phyloP scores from a whole-genome alignment of 768 basidiomycete species.

The Mrakia gelida region DNA sequence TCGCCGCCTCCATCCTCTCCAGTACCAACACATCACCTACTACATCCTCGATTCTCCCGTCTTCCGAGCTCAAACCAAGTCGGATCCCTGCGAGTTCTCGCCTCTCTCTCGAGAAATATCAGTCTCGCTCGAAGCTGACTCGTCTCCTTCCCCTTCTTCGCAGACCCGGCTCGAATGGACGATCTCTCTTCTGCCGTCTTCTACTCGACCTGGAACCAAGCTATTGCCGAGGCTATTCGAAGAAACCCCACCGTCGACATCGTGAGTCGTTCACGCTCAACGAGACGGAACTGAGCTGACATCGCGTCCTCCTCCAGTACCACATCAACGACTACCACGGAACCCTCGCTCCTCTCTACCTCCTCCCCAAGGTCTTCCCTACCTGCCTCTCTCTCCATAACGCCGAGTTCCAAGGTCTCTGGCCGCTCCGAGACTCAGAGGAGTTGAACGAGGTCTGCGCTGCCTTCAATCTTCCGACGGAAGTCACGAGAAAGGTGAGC shows the following conservation, averaged over 20 bases:
- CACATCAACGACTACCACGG: slow-evolving; percentile 67
- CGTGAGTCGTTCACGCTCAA: not conserved
- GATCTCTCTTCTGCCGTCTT: slow-evolving; percentile 93
- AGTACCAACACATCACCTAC: slow-evolving; percentile 71
- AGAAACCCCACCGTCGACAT: slow-evolving; percentile 82
- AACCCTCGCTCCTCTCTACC: slow-evolving; percentile 84
- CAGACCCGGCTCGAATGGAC: slow-evolving; percentile 82
- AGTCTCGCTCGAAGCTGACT: no score
- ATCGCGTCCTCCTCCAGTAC: slow-evolving; percentile 1
- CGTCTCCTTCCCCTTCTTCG: no score
- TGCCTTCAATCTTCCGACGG: slow-evolving; percentile 95
- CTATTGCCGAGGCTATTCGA: slow-evolving; percentile 85
- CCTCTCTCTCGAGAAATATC: no score
- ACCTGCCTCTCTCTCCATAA: slow-evolving; percentile 90
- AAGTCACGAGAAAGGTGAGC: slow-evolving; percentile 72
- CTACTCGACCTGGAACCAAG: slow-evolving; percentile 98
- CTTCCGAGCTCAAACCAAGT: slow-evolving; percentile 95
- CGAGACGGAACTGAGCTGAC: no score
- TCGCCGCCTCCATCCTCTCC: slow-evolving; percentile 28
- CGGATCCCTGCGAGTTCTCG: slow-evolving; percentile 72
- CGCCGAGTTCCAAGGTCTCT: slow-evolving; percentile 94
- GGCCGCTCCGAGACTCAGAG: slow-evolving; percentile 46
- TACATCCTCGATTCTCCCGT: slow-evolving; percentile 91
- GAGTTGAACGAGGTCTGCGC: slow-evolving; percentile 94
- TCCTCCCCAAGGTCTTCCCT: slow-evolving; percentile 84